Evolutionary conservation across 176 grass and related monocot species (phyloP).

Genomic region (Avena eriantha): DNA sequence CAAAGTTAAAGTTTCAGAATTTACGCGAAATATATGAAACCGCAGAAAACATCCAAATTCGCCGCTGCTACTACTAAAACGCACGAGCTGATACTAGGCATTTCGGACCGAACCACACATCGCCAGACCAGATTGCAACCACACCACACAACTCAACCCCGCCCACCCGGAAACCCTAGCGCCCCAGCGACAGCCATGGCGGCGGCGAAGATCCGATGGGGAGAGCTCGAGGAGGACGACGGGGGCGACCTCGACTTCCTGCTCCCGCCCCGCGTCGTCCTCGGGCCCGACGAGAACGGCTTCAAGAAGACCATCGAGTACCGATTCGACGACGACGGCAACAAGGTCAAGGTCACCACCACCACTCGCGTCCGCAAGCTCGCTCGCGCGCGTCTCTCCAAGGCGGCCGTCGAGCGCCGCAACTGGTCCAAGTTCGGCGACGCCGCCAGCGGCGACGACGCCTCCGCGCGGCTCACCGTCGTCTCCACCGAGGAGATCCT

Average conservation of each 20-base stretch:
- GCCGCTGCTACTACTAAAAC: neutral
- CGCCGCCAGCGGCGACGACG: slow-evolving; percentile 40
- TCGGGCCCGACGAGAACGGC: slow-evolving; percentile 79
- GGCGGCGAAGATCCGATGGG: neutral
- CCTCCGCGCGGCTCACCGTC: slow-evolving; percentile 58
- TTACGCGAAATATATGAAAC: too few relatives aligned
- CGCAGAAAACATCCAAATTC: neutral
- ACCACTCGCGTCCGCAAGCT: slow-evolving; percentile 62
- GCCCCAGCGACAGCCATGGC: neutral
- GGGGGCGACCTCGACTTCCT: slow-evolving; percentile 65
- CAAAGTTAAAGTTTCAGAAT: too few relatives aligned
- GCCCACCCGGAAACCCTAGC: neutral
- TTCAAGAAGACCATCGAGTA: slow-evolving; percentile 79
- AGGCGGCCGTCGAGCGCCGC: slow-evolving; percentile 30
- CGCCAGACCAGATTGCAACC: too few relatives aligned
- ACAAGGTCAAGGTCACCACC: slow-evolving; percentile 82
- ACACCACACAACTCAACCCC: too few relatives aligned
- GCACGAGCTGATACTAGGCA: neutral
- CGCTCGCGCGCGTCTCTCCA: slow-evolving; percentile 18
- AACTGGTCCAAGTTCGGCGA: slow-evolving; percentile 21
- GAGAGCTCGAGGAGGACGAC: slow-evolving; percentile 28
- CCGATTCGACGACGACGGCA: slow-evolving; percentile 78
- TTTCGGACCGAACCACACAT: too few relatives aligned
- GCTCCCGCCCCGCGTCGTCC: slow-evolving; percentile 70
- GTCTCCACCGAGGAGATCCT: slow-evolving; percentile 73